Evolutionary conservation across 2,329 filamentous ascomycete species (phyloP).

Genomic region (Chaetomiaceae sp.): DNA sequence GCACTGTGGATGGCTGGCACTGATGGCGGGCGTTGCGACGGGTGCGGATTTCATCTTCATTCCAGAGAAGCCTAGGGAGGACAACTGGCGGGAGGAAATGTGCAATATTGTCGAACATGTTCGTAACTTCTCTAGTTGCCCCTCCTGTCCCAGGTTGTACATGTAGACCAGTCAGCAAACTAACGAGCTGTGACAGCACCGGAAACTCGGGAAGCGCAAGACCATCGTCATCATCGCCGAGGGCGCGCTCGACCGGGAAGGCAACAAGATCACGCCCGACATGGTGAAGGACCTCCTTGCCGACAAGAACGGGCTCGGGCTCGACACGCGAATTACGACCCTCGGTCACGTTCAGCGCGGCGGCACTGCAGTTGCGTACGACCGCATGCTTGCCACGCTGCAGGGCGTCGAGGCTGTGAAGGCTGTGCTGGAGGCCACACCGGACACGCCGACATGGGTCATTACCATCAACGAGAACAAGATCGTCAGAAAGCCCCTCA

Average conservation of each 20-base stretch:
- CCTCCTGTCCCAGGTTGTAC: too few species aligned
- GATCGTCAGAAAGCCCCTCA: slow-evolving; percentile 81
- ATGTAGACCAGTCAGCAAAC: too few species aligned
- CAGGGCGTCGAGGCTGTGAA: slow-evolving; percentile 93
- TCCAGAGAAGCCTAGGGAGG: slow-evolving; percentile 81
- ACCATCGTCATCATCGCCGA: slow-evolving; percentile 98
- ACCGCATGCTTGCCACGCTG: slow-evolving; percentile 85
- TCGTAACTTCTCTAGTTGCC: too few species aligned
- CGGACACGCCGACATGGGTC: slow-evolving; percentile 84
- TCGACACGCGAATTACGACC: slow-evolving; percentile 92
- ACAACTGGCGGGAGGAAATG: slow-evolving; percentile 89
- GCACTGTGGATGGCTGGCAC: slow-evolving; percentile 93
- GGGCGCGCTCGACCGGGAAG: slow-evolving; percentile 77
- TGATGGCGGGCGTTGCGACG: slow-evolving; percentile 92
- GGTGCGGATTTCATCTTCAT: slow-evolving; percentile 97
- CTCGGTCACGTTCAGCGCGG: slow-evolving; percentile 96
- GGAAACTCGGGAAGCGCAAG: slow-evolving; percentile 84
- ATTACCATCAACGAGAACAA: slow-evolving; percentile 98
- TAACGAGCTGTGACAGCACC: slow-evolving; percentile 56
- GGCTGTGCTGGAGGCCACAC: slow-evolving; percentile 81
- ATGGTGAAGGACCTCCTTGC: slow-evolving; percentile 88
- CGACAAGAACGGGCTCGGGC: slow-evolving; percentile 63
- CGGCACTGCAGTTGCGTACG: slow-evolving; percentile 86
- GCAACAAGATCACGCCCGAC: slow-evolving; percentile 74
- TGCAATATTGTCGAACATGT: slow-evolving; percentile 68